phyloP scores from a whole-genome alignment of 306 rosid genomes.

The Vigna unguiculata region DNA sequence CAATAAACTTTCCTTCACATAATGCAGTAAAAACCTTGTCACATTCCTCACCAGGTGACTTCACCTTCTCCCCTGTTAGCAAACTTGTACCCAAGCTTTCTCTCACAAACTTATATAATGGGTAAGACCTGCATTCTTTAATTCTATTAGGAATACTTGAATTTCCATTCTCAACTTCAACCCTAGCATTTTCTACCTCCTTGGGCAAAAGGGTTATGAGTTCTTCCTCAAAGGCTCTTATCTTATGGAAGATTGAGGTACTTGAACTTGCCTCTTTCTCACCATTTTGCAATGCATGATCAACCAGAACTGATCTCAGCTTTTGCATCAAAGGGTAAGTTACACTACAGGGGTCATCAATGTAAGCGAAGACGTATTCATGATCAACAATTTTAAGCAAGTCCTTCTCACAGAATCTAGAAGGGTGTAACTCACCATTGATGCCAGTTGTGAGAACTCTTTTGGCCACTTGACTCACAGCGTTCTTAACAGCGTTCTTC shows the following conservation, averaged over 20 bases:
- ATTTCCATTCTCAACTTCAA: constrained; percentile 69
- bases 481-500: constrained; percentile 64
- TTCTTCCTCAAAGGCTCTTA: constrained; percentile 78
- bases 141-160: constrained; percentile 62
- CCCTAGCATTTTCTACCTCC: constrained; percentile 71
- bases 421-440: constrained; percentile 85
- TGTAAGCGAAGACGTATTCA: constrained; percentile 69
- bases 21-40: constrained; percentile 84
- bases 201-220: constrained; percentile 68
- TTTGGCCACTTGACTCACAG: constrained; percentile 74
- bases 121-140: constrained; percentile 83
- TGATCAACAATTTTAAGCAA: constrained; percentile 77
- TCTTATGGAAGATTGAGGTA: constrained; percentile 83
- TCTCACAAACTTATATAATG: constrained; percentile 79
- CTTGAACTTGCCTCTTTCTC: constrained; percentile 58
- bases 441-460: constrained; percentile 62
- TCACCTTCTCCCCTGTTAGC: constrained; percentile 78
- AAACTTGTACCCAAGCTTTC: constrained; percentile 69
- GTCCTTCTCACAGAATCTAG: constrained; percentile 81
- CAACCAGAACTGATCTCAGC: constrained; percentile 79
- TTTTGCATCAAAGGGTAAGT: constrained; percentile 83
- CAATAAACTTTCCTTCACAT: constrained; percentile 71
- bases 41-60: constrained; percentile 88
- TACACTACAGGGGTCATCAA: constrained; percentile 81
- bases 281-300: constrained; percentile 77